Evolutionary conservation across 805 yeast species (phyloP).

Genomic region (Lipomyces anomalus): DNA sequence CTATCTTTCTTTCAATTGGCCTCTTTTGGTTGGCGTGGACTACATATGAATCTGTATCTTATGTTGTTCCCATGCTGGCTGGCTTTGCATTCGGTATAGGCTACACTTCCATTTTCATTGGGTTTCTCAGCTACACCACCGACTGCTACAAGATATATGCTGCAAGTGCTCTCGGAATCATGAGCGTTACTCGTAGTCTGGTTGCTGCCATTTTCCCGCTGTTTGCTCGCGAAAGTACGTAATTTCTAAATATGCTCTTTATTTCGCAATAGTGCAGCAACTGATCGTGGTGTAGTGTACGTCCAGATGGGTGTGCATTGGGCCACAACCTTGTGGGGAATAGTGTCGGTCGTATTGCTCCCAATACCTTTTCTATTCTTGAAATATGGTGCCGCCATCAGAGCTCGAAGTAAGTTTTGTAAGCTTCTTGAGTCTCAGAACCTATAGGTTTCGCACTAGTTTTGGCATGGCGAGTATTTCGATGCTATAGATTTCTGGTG

Average conservation of each 20-base stretch:
- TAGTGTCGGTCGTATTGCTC: slow-evolving; percentile 47
- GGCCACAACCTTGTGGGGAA: slow-evolving; percentile 58
- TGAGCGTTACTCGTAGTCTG: slow-evolving; percentile 18
- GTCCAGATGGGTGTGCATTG: slow-evolving; percentile 46
- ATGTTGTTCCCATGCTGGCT: slow-evolving; percentile 54
- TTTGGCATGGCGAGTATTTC: no score
- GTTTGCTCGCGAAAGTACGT: slow-evolving; percentile 50
- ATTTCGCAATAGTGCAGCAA: slow-evolving; percentile 35
- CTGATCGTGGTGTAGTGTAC: slow-evolving; percentile 53
- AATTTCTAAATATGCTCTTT: slow-evolving; percentile 40
- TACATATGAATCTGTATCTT: slow-evolving; percentile 43
- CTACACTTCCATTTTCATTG: slow-evolving; percentile 61
- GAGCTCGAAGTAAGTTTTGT: slow-evolving; percentile 28
- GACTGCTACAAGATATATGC: slow-evolving; percentile 24
- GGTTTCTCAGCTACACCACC: slow-evolving; percentile 56
- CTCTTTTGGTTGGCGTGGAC: slow-evolving; percentile 57
- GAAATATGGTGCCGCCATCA: slow-evolving; percentile 42
- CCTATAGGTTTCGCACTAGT: no score
- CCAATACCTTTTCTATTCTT: slow-evolving; percentile 55
- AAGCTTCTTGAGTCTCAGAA: neutral
- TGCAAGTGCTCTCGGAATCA: slow-evolving; percentile 22
- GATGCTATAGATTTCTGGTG: no score
- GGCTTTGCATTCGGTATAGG: slow-evolving; percentile 76
- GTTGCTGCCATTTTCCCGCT: slow-evolving; percentile 40
- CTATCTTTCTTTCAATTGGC: slow-evolving; percentile 44